A percentile compares a stretch with the other conserved stretches of the same genome.
Conservation (phyloP, 768 basidiomycete species). For the Kwoniella heveanensis region DNA sequence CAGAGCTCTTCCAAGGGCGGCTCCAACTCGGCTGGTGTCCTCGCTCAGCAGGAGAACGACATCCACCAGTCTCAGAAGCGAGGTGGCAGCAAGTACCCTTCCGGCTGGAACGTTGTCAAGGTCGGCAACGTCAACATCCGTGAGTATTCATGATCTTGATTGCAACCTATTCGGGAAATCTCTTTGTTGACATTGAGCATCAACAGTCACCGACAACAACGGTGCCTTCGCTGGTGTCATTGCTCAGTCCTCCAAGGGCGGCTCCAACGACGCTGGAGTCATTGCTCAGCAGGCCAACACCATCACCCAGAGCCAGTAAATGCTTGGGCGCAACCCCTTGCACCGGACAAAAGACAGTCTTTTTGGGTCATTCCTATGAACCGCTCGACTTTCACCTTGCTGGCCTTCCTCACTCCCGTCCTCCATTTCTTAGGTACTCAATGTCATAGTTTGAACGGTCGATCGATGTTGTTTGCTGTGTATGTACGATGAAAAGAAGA, state of each 20-base stretch:
- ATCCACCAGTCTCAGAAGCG: not conserved
- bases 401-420: too few species aligned
- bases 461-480: not conserved
- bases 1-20: not conserved
- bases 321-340: not conserved
- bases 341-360: not conserved
- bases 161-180: too few species aligned
- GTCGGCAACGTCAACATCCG: not conserved
- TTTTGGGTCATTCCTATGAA: not conserved
- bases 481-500: not conserved
- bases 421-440: not conserved
- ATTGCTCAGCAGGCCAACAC: not conserved
- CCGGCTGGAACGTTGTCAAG: not conserved
- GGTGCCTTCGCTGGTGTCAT: slow-evolving; percentile 1
- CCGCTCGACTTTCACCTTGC: too few species aligned
- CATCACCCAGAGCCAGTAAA: not conserved
- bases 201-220: slow-evolving; percentile 3
- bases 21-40: not conserved
- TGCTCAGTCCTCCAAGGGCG: slow-evolving; percentile 10
- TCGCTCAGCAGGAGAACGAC: not conserved
- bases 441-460: not conserved
- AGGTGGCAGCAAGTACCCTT: not conserved
- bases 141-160: too few species aligned
- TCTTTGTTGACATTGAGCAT: too few species aligned
- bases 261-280: slow-evolving; percentile 3